These are phyloP conservation scores for Fusarium robinianum DNA, from an alignment of 2,329 filamentous ascomycete species.

Conservation along the genomic window DNA sequence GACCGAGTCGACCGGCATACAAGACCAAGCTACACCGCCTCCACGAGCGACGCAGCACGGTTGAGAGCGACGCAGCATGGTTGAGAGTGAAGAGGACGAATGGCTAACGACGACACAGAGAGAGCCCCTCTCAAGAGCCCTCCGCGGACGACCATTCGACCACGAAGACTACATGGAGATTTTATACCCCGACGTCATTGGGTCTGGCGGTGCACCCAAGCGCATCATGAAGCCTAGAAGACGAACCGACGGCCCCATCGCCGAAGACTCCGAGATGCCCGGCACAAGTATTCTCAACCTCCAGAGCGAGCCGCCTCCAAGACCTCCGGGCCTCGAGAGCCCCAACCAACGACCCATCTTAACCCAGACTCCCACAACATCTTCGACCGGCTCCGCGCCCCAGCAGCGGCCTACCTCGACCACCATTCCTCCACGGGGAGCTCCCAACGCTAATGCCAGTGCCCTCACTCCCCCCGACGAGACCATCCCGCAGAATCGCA, in stretches of 20 bases:
- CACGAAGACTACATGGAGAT: conserved; percentile 65
- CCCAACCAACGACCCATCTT: conserved; percentile 36
- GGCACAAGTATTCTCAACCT: conserved; percentile 54
- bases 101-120: conserved; percentile 46
- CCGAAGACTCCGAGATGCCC: conserved; percentile 54
- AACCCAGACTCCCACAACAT: conserved; percentile 37
- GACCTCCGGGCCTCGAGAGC: conserved; percentile 32
- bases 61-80: background rate
- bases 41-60: background rate
- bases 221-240: conserved; percentile 61
- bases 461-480: conserved; percentile 63
- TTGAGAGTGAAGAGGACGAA: background rate
- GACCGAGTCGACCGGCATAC: conserved; percentile 3
- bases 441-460: conserved; percentile 47
- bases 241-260: conserved; percentile 51
- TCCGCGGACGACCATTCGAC: conserved; percentile 62
- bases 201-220: conserved; percentile 63
- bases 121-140: conserved; percentile 61
- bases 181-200: conserved; percentile 63
- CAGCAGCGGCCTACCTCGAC: conserved; percentile 39
- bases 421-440: conserved; percentile 44
- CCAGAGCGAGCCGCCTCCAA: conserved; percentile 42
- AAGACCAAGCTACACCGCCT: conserved; percentile 5
- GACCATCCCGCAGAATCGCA: conserved; percentile 48
- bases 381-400: conserved; percentile 30